Percentiles rank a stretch among this genome's conserved stretches.
Evolutionary conservation across 2,329 filamentous ascomycete genomes (phyloP).

Genomic region (Chaetomium olivaceum): DNA sequence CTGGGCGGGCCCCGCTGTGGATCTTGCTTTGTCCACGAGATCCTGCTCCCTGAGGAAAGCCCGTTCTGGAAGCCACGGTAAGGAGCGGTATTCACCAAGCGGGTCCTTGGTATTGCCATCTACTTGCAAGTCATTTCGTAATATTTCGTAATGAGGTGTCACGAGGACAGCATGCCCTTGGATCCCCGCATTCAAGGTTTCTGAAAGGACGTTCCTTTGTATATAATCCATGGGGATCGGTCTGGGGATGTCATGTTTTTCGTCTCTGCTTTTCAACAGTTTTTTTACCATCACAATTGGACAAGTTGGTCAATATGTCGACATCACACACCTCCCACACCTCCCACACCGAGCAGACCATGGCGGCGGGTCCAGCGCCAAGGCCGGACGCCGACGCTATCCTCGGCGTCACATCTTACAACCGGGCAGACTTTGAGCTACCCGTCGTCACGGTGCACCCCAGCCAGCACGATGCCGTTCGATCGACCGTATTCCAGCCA

Average conservation of each 20-base stretch:
- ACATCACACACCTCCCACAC: background rate
- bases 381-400: conserved; percentile 12
- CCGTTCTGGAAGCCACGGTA: conserved; percentile 10
- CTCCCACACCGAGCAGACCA: background rate
- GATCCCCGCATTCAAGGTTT: conserved; percentile 10
- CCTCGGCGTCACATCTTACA: conserved; percentile 20
- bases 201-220: background rate
- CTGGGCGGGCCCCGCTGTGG: background rate
- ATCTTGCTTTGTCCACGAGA: conserved; percentile 2
- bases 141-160: background rate
- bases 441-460: conserved; percentile 18
- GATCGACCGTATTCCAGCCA: conserved; percentile 15
- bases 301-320: background rate
- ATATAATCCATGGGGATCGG: background rate
- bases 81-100: conserved; percentile 14
- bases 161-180: conserved; percentile 14
- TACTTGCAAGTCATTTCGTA: background rate
- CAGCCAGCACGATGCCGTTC: conserved; percentile 20
- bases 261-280: background rate
- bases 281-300: background rate
- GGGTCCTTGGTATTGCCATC: conserved; percentile 9
- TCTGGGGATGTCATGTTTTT: background rate
- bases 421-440: conserved; percentile 14
- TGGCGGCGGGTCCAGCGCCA: conserved; percentile 2
- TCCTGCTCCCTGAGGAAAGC: background rate